These are phyloP conservation scores for Panicum miliaceum DNA, from an alignment of 176 grass and related monocot genomes.

Conservation along the genomic window DNA sequence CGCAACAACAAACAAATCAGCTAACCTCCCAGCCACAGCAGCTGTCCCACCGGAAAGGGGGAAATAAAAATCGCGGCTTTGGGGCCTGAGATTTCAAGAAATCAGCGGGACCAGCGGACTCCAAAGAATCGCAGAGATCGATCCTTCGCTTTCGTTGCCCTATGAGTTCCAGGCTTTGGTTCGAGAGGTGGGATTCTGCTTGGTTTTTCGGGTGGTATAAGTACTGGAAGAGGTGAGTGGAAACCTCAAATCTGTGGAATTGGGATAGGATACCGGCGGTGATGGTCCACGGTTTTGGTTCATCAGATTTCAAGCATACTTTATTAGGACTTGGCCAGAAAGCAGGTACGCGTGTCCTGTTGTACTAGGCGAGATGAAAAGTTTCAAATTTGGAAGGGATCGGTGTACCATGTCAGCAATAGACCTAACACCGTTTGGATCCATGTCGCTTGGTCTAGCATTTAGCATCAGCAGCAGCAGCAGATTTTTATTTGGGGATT, in stretches of 20 bases:
- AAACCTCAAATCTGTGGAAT: slow-evolving; percentile 45
- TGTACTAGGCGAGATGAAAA: background rate
- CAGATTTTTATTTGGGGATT: background rate
- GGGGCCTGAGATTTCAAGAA: slow-evolving; percentile 28
- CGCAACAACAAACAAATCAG: slow-evolving; percentile 24
- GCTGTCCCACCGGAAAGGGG: background rate
- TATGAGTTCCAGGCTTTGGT: background rate
- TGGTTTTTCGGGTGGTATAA: slow-evolving; percentile 21
- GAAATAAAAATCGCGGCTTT: background rate
- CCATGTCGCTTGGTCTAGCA: background rate
- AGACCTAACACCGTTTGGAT: background rate
- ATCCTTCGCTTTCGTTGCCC: background rate
- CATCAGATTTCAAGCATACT: slow-evolving; percentile 33
- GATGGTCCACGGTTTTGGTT: slow-evolving; percentile 54
- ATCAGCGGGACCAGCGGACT: background rate
- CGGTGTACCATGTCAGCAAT: slow-evolving; percentile 37
- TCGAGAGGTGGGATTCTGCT: slow-evolving; percentile 15
- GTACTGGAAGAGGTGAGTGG: slow-evolving; percentile 33
- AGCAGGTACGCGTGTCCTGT: background rate
- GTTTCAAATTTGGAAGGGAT: background rate
- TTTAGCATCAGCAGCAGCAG: background rate
- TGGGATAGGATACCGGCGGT: slow-evolving; percentile 44
- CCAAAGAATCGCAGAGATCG: slow-evolving; percentile 15
- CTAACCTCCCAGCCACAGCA: slow-evolving; percentile 27
- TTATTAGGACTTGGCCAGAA: background rate